Percentiles rank a stretch among this genome's conserved stretches.
These are phyloP conservation scores for Sutorius eximius DNA, from an alignment of 1,284 basidiomycete species.

Conservation along the genomic window DNA sequence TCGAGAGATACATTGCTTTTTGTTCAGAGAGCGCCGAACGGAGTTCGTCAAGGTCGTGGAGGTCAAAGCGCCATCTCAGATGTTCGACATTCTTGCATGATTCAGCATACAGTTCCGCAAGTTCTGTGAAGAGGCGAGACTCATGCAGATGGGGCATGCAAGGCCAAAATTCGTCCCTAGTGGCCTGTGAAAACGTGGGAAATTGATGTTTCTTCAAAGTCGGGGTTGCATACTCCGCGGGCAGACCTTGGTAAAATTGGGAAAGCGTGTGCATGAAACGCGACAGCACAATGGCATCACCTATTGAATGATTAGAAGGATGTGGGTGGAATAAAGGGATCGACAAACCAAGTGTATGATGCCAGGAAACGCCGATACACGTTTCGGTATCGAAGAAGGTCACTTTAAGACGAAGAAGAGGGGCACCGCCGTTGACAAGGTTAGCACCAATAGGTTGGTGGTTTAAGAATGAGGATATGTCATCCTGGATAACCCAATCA, in stretches of 20 bases:
- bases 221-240: constrained; percentile 10
- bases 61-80: constrained; percentile 22
- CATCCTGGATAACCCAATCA: constrained; percentile 30
- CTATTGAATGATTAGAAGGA: constrained; percentile 16
- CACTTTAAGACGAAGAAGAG: constrained; percentile 33
- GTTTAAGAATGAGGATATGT: constrained; percentile 24
- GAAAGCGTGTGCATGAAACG: constrained; percentile 35
- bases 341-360: constrained; percentile 28
- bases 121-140: constrained; percentile 13
- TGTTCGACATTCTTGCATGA: constrained; percentile 9
- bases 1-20: constrained; percentile 14
- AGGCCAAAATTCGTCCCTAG: constrained; percentile 8
- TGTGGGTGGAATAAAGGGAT: neutral
- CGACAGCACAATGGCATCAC: constrained; percentile 29
- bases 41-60: constrained; percentile 16
- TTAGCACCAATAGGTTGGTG: constrained; percentile 9
- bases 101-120: constrained; percentile 14
- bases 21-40: constrained; percentile 14
- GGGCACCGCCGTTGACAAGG: constrained; percentile 14
- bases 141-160: constrained; percentile 24
- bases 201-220: constrained; percentile 26
- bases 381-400: constrained; percentile 27
- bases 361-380: constrained; percentile 36
- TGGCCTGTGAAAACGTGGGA: constrained; percentile 4
- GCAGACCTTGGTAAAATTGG: constrained; percentile 24